phyloP scores from a whole-genome alignment of 176 grass and related monocot genomes.

The Puya raimondii region DNA sequence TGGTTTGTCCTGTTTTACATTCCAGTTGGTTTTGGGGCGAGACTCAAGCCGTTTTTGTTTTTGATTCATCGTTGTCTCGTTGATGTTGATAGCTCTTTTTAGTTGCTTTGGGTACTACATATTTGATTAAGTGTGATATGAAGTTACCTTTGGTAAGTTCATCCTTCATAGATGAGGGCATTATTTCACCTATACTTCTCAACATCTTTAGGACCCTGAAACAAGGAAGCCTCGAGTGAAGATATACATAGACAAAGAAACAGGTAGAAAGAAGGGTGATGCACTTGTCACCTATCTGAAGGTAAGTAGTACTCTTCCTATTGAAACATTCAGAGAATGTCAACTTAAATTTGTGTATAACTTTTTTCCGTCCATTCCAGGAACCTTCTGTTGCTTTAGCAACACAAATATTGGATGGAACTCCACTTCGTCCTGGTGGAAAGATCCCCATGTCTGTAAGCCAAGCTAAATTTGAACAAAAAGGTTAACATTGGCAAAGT shows the following conservation, averaged over 20 bases:
- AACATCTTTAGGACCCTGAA: constrained; percentile 61
- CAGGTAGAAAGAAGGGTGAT: constrained; percentile 77
- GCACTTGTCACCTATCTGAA: constrained; percentile 89
- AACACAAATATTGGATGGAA: constrained; percentile 71
- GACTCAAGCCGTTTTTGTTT: too few species aligned
- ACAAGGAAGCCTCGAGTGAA: constrained; percentile 86
- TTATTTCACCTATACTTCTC: constrained; percentile 5
- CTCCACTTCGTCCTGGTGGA: constrained; percentile 70
- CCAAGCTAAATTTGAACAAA: constrained; percentile 77
- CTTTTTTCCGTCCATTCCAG: constrained; percentile 25
- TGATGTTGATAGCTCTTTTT: too few species aligned
- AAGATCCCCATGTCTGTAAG: constrained; percentile 76
- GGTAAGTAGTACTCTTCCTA: constrained; percentile 24
- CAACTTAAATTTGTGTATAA: background rate
- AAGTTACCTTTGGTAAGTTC: too few species aligned
- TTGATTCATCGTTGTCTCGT: too few species aligned
- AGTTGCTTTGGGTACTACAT: too few species aligned
- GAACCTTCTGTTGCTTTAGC: constrained; percentile 88
- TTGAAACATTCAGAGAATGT: background rate
- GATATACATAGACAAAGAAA: constrained; percentile 78
- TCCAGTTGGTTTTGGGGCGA: too few species aligned
- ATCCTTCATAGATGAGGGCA: background rate
- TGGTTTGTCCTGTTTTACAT: too few species aligned
- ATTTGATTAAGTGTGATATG: too few species aligned
- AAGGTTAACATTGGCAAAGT: constrained; percentile 40